A percentile compares a stretch with the other conserved stretches of the same genome.
Evolutionary conservation across 1,284 basidiomycete genomes (phyloP).

Genomic region (Apiotrichum gracile): DNA sequence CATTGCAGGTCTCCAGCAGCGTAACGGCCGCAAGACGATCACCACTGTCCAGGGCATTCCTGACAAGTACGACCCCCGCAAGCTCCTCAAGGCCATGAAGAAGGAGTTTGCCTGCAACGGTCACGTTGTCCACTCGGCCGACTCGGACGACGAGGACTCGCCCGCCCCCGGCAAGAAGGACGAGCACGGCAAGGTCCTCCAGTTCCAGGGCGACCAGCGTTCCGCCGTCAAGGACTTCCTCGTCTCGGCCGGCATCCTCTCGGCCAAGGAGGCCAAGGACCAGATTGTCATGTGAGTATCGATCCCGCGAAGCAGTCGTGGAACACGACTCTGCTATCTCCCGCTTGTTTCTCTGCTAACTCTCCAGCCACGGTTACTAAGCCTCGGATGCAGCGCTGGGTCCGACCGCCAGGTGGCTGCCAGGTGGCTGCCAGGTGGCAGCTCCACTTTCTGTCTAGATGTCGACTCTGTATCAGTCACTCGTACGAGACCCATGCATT

Average conservation of each 20-base stretch:
- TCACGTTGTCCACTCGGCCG: slow-evolving; percentile 63
- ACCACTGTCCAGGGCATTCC: slow-evolving; percentile 96
- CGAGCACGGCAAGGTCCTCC: slow-evolving; percentile 95
- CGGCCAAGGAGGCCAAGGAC: slow-evolving; percentile 49
- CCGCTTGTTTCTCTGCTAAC: neutral
- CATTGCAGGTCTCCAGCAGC: slow-evolving; percentile 73
- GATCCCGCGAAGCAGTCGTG: no score
- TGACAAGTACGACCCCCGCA: slow-evolving; percentile 95
- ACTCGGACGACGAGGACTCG: slow-evolving; percentile 42
- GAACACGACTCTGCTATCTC: neutral
- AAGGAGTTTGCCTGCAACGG: slow-evolving; percentile 99
- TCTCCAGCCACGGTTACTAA: slow-evolving; percentile 20
- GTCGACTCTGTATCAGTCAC: slow-evolving; percentile 6
- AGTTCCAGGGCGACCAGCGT: slow-evolving; percentile 98
- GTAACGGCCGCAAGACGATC: slow-evolving; percentile 98
- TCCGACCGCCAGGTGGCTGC: neutral
- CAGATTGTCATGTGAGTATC: slow-evolving; percentile 44
- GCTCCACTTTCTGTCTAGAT: neutral
- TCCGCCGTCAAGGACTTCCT: slow-evolving; percentile 84
- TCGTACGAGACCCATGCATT: slow-evolving; percentile 9
- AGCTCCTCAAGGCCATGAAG: slow-evolving; percentile 98
- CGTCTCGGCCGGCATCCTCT: slow-evolving; percentile 51
- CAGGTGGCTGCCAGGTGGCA: neutral
- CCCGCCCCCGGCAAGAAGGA: slow-evolving; percentile 64
- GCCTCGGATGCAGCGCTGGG: neutral